Conservation (phyloP, 805 yeast genomes). For the Candida insectorum region DNA sequence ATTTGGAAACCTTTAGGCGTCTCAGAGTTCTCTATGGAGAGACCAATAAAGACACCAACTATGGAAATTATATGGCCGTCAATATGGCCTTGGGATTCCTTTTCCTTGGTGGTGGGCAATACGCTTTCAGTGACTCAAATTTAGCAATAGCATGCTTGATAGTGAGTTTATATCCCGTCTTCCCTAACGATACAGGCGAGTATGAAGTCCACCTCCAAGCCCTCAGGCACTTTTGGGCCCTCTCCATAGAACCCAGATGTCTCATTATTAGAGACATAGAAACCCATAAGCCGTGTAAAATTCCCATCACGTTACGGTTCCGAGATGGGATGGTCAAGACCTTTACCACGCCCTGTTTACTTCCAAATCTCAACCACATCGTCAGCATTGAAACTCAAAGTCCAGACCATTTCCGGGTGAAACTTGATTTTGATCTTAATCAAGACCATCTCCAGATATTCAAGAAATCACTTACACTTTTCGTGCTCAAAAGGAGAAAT, state of each 20-base stretch:
- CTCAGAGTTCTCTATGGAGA: constrained; percentile 66
- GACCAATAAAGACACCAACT: constrained; percentile 44
- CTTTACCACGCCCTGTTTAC: constrained; percentile 58
- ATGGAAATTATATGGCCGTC: constrained; percentile 72
- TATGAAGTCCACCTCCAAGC: constrained; percentile 75
- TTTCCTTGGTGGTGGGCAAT: constrained; percentile 91
- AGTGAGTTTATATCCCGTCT: constrained; percentile 74
- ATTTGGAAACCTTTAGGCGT: constrained; percentile 70
- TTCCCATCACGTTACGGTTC: constrained; percentile 36
- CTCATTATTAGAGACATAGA: constrained; percentile 71
- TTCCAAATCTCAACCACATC: constrained; percentile 59
- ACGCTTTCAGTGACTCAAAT: constrained; percentile 63
- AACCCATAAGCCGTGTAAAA: constrained; percentile 52
- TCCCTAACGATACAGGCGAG: constrained; percentile 41
- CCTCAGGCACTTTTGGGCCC: constrained; percentile 84
- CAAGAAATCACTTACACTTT: constrained; percentile 44
- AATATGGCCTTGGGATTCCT: constrained; percentile 84
- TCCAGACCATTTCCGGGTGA: constrained; percentile 52
- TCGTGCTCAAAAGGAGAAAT: constrained; percentile 46
- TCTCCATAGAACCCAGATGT: constrained; percentile 79
- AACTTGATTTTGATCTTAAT: constrained; percentile 40
- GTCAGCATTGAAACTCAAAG: constrained; percentile 43
- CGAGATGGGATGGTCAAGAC: constrained; percentile 34
- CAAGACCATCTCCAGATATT: constrained; percentile 43
- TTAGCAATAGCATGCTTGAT: constrained; percentile 68